phyloP scores from a whole-genome alignment of 805 yeast genomes.

The Suhomyces tanzawaensis region DNA sequence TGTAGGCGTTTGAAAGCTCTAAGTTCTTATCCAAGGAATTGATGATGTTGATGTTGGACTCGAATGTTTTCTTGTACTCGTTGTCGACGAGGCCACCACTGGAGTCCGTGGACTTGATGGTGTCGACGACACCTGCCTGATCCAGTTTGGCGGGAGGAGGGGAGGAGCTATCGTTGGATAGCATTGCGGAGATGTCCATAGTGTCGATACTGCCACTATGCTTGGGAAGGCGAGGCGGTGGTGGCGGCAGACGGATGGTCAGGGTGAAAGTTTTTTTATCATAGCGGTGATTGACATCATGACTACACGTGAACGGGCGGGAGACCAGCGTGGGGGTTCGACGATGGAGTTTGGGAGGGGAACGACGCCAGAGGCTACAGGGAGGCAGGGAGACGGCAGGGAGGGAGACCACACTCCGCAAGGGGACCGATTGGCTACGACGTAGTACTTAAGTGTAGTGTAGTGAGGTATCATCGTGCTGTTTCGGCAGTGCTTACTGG shows the following conservation, averaged over 20 bases:
- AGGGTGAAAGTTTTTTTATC: constrained; percentile 5
- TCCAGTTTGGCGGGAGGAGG: constrained; percentile 8
- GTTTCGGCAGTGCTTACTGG: too few relatives aligned
- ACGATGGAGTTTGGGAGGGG: too few relatives aligned
- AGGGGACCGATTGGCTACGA: too few relatives aligned
- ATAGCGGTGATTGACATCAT: not conserved
- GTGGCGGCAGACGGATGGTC: too few relatives aligned
- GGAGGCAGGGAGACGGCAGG: too few relatives aligned
- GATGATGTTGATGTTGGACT: constrained; percentile 11
- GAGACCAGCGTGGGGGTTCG: too few relatives aligned
- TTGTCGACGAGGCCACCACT: constrained; percentile 5
- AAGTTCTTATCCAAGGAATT: constrained; percentile 15
- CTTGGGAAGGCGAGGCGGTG: too few relatives aligned
- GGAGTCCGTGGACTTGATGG: not conserved
- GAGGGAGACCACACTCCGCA: too few relatives aligned
- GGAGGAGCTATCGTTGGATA: constrained; percentile 23
- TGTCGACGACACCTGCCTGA: not conserved
- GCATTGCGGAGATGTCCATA: constrained; percentile 38
- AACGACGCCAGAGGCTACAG: too few relatives aligned
- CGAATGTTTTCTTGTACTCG: constrained; percentile 11
- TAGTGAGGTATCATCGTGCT: too few relatives aligned
- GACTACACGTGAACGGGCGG: not conserved
- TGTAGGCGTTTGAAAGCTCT: constrained; percentile 10
- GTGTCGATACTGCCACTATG: too few relatives aligned
- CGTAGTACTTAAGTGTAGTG: too few relatives aligned